Evolutionary conservation across 2,329 filamentous ascomycete species (phyloP), one percentile per base, ranked within the genome.

Genomic region (Arachnomyces sp.): DNA sequence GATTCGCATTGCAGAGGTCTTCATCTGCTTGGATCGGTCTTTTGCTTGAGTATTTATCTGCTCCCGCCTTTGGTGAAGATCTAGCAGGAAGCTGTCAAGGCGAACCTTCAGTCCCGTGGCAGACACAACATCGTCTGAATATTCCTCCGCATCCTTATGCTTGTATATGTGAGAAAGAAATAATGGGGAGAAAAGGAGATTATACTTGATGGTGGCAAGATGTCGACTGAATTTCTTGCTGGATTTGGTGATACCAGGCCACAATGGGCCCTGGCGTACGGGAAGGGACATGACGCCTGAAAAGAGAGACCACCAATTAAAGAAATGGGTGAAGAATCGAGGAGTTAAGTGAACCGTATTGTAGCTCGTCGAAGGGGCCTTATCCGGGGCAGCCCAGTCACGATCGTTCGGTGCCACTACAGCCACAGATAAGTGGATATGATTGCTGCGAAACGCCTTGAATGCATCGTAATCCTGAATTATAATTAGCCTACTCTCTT

Each of bases 201-300:
- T 95, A 67, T 96, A 96, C 69, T 98, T 98, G 70, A 98, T 89
- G 7, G 93, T 98, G n/a, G 88, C 90, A 46, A 98, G 70, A 63
- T 98, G 93, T 36, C 92, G 79, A 11, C 90, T 90, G 59, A 98
- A 98, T 60, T 98, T 98, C 67, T 98, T 98, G 71, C 87, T 95
- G 34, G 87, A 92, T 70, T 94, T 95, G 52, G 95, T 92, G 16
- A 88, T 76, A 0, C 87, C 88, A 4, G 89, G 90, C 80, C 89
- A 98, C 2, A 98, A 73, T 34, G 77, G 75, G 12, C 92, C 92
- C 66, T 98, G 93, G 1, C 92, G 85, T 42, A 98, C 83, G 8
- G 92, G 93, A 18, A 98, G 72, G 8, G 90, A 93, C 81, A 96
- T 88, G 7, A 90, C 84, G 1, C 90, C 89, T 7, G 88, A 88